phyloP scores from a whole-genome alignment of 306 rosid species.

The Albizia julibrissin region DNA sequence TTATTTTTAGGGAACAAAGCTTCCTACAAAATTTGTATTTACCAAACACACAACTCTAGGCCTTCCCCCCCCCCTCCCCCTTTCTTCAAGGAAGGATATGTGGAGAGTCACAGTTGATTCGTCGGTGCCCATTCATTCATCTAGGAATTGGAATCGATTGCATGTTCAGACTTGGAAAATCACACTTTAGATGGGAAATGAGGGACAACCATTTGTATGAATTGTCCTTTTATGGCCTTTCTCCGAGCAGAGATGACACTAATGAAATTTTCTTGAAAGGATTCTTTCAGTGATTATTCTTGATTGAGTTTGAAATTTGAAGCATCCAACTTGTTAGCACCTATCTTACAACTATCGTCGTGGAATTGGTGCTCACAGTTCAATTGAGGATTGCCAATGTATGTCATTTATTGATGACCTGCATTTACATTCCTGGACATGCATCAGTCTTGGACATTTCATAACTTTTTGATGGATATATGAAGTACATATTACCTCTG shows the following conservation, averaged over 20 bases:
- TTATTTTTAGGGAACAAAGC: no score
- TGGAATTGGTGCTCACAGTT: neutral
- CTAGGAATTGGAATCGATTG: constrained; percentile 17
- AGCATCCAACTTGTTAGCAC: neutral
- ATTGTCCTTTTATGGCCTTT: constrained; percentile 10
- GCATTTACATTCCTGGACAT: neutral
- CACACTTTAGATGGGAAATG: neutral
- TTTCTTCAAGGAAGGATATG: neutral
- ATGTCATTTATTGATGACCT: neutral
- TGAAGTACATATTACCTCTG: neutral
- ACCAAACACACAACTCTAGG: neutral
- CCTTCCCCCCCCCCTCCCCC: neutral
- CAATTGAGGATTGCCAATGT: constrained; percentile 12
- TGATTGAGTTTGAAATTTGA: constrained; percentile 9
- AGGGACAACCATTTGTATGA: constrained; percentile 4
- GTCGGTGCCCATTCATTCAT: neutral
- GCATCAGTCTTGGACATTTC: constrained; percentile 15
- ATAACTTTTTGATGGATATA: neutral
- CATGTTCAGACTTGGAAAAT: neutral
- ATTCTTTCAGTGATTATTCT: neutral
- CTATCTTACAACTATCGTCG: neutral
- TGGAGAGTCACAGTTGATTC: constrained; percentile 6
- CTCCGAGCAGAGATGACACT: neutral
- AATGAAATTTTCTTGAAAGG: constrained; percentile 16
- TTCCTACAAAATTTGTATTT: neutral